Percentiles rank a stretch among this genome's conserved stretches.
Conservation (phyloP, 1,284 basidiomycete genomes). For the Cutaneotrichosporon cutaneum region DNA sequence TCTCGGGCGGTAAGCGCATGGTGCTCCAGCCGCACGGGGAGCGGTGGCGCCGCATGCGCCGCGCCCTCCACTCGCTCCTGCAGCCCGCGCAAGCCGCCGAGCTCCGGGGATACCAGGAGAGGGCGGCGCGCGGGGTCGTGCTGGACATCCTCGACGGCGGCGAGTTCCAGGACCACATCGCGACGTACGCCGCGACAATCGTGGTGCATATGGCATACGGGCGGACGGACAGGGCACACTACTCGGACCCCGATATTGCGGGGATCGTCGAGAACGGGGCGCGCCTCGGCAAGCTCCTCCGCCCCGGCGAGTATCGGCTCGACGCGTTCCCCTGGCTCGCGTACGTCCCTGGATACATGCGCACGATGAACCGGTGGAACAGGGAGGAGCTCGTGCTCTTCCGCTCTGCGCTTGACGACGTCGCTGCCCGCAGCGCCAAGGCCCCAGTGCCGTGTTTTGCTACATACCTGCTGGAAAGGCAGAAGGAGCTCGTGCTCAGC, state of each 20-base stretch:
- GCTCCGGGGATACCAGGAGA: slow-evolving; percentile 58
- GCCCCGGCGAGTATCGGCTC: slow-evolving; percentile 62
- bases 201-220: slow-evolving; percentile 68
- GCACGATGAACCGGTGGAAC: slow-evolving; percentile 59
- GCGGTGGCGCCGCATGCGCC: slow-evolving; percentile 38
- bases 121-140: slow-evolving; percentile 57
- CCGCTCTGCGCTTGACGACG: slow-evolving; percentile 56
- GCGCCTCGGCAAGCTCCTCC: slow-evolving; percentile 58
- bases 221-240: slow-evolving; percentile 57
- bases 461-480: slow-evolving; percentile 8
- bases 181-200: slow-evolving; percentile 63
- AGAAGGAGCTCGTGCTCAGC: slow-evolving; percentile 7
- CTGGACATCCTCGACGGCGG: slow-evolving; percentile 60
- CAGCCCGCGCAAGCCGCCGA: slow-evolving; percentile 57
- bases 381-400: slow-evolving; percentile 62
- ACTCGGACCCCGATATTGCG: slow-evolving; percentile 61
- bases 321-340: slow-evolving; percentile 61
- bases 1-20: slow-evolving; percentile 15
- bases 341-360: slow-evolving; percentile 62
- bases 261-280: slow-evolving; percentile 58
- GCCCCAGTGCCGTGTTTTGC: slow-evolving; percentile 11
- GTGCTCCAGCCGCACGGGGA: slow-evolving; percentile 16
- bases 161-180: slow-evolving; percentile 57
- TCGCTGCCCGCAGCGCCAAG: slow-evolving; percentile 46
- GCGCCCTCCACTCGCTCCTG: slow-evolving; percentile 60